phyloP scores from a whole-genome alignment of 2,329 filamentous ascomycete species.

The Cladosporium velox region DNA sequence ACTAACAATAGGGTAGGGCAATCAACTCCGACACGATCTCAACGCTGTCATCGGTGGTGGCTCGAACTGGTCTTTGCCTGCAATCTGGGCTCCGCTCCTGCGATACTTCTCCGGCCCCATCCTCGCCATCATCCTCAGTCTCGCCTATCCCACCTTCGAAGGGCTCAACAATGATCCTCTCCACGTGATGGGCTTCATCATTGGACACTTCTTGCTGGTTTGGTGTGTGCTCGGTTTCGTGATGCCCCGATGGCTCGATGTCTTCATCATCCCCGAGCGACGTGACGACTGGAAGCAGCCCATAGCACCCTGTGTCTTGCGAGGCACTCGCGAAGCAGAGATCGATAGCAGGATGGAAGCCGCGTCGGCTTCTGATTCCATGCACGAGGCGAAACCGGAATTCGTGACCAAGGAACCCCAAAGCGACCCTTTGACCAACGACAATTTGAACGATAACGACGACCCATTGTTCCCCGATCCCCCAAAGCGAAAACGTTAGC shows the following conservation, averaged over 20 bases:
- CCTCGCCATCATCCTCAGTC: constrained; percentile 54
- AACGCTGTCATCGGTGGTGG: constrained; percentile 56
- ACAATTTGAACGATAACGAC: background rate
- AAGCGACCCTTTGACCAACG: background rate
- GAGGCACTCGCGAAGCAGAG: background rate
- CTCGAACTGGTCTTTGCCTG: constrained; percentile 59
- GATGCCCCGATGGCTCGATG: constrained; percentile 56
- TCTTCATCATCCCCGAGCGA: constrained; percentile 52
- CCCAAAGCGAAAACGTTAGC: constrained; percentile 2
- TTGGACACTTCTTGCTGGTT: constrained; percentile 40
- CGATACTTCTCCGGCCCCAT: constrained; percentile 54
- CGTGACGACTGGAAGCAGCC: constrained; percentile 45
- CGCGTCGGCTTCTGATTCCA: background rate
- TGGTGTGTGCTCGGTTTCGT: constrained; percentile 46
- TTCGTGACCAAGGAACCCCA: background rate
- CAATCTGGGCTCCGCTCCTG: constrained; percentile 53
- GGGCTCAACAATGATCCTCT: constrained; percentile 41
- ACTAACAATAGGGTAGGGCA: background rate
- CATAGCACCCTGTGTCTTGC: constrained; percentile 8
- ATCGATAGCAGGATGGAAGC: background rate
- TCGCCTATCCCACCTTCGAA: constrained; percentile 54
- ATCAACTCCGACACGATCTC: constrained; percentile 47
- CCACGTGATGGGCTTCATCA: constrained; percentile 50
- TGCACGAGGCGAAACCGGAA: background rate
- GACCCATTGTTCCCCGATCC: background rate